Conservation (phyloP, 129 eudicot genomes). For the Heracleum sosnowskyi region DNA sequence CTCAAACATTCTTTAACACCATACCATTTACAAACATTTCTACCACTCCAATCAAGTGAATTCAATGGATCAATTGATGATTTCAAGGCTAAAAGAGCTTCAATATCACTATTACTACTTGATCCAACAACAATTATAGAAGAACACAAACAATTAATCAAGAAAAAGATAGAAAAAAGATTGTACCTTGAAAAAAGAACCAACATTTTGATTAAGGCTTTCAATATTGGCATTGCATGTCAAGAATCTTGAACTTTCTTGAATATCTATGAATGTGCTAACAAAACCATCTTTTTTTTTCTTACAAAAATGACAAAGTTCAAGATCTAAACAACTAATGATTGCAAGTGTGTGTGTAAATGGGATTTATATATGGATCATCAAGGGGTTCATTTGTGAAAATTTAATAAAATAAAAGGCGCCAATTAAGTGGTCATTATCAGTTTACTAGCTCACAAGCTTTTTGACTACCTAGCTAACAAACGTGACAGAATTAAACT, state of each 20-base stretch:
- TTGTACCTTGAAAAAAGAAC: background rate
- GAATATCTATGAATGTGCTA: background rate
- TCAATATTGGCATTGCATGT: background rate
- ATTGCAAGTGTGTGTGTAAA: background rate
- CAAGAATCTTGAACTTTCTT: background rate
- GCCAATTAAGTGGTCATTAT: background rate
- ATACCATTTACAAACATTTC: slow-evolving; percentile 60
- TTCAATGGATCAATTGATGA: slow-evolving; percentile 51
- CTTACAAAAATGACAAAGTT: background rate
- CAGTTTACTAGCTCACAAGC: background rate
- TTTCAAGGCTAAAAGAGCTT: slow-evolving; percentile 52
- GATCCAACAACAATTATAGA: slow-evolving; percentile 14
- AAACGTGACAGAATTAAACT: background rate
- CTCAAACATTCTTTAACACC: slow-evolving; percentile 65
- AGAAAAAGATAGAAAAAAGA: background rate
- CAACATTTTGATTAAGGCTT: slow-evolving; percentile 1
- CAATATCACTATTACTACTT: slow-evolving; percentile 36
- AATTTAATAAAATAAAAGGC: background rate
- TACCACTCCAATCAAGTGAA: slow-evolving; percentile 55
- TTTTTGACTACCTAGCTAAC: slow-evolving; percentile 5
- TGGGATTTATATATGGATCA: background rate
- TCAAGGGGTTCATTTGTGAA: background rate
- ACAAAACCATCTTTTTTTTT: background rate
- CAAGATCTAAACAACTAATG: slow-evolving; percentile 1
- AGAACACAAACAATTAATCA: background rate